Percentiles rank a stretch among this genome's conserved stretches.
Conservation (phyloP, 768 basidiomycete genomes). For the Tylopilus intermedius region DNA sequence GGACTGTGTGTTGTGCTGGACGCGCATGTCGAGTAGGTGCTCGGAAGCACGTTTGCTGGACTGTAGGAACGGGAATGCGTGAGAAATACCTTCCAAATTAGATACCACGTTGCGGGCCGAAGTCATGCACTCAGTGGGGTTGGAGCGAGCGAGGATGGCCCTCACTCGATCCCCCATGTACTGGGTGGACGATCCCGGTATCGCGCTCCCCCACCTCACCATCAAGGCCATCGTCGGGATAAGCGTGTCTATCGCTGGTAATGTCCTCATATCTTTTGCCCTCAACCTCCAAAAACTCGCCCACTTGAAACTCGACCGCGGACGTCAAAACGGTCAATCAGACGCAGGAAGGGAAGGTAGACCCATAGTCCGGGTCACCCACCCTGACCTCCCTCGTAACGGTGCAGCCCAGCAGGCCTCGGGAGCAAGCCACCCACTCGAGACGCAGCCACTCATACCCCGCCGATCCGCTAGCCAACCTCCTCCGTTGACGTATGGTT, state of each 20-base stretch:
- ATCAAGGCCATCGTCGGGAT: conserved; percentile 70
- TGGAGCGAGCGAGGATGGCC: not conserved
- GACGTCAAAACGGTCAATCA: conserved; percentile 18
- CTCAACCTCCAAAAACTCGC: conserved; percentile 92
- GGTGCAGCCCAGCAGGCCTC: conserved; percentile 7
- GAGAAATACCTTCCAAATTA: conserved; percentile 19
- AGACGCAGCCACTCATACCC: conserved; percentile 29
- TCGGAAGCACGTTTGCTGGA: not conserved
- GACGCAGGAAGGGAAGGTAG: conserved; percentile 15
- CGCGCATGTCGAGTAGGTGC: conserved; percentile 52
- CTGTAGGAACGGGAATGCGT: conserved; percentile 5
- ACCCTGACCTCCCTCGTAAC: conserved; percentile 1
- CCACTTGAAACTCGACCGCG: conserved; percentile 61
- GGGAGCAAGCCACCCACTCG: conserved; percentile 11
- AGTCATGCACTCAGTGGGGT: too few species aligned
- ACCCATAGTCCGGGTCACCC: not conserved
- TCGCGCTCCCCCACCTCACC: conserved; percentile 52
- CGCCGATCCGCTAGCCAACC: conserved; percentile 21
- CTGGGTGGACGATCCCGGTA: conserved; percentile 20
- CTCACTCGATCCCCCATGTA: conserved; percentile 8
- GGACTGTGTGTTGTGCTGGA: conserved; percentile 72
- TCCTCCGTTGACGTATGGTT: conserved; percentile 18
- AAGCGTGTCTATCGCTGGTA: conserved; percentile 74
- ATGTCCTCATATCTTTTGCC: conserved; percentile 84
- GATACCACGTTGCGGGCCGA: too few species aligned